These are phyloP conservation scores for Salix caprea DNA, from an alignment of 345 rosid genomes.

Conservation along the genomic window DNA sequence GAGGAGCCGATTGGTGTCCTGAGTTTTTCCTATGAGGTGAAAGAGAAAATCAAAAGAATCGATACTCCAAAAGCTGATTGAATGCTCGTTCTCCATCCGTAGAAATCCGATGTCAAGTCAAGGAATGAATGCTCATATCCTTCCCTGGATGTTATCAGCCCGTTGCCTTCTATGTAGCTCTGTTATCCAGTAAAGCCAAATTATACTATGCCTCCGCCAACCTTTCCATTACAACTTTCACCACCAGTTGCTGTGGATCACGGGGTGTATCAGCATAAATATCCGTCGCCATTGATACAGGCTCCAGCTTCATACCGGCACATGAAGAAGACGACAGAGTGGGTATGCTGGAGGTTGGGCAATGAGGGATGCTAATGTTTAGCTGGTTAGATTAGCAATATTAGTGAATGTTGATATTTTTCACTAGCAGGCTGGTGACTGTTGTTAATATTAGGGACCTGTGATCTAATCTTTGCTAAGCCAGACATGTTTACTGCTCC, in stretches of 20 bases:
- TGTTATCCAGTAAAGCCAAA: background rate
- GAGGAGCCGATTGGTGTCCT: constrained; percentile 41
- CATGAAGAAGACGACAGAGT: constrained; percentile 4
- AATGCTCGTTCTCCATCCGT: constrained; percentile 13
- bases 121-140: constrained; percentile 4
- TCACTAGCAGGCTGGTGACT: background rate
- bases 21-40: constrained; percentile 30
- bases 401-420: background rate
- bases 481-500: background rate
- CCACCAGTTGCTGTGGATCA: background rate
- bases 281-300: background rate
- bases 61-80: background rate
- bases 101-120: background rate
- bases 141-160: constrained; percentile 6
- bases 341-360: background rate
- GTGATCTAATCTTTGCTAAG: background rate
- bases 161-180: constrained; percentile 4
- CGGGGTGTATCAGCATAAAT: background rate
- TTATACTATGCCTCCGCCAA: background rate
- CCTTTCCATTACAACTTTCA: background rate
- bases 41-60: constrained; percentile 1
- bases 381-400: background rate
- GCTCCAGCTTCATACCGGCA: constrained; percentile 16
- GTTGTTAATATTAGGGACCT: background rate
- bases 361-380: background rate